phyloP scores from a whole-genome alignment of 2,329 filamentous ascomycete species.

The Exutisphaerella laricina region DNA sequence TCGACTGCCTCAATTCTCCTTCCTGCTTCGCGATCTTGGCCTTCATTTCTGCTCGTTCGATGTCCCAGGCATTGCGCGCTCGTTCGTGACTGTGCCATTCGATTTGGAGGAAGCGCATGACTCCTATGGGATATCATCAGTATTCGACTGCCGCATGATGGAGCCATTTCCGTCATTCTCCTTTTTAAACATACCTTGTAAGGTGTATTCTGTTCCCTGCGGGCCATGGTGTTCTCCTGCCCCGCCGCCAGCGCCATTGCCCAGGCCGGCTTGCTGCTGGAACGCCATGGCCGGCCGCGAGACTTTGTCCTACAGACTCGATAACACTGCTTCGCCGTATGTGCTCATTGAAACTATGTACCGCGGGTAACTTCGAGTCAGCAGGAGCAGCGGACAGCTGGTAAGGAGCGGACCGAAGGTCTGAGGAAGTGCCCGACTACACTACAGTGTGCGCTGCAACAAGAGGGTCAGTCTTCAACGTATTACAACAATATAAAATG shows the following conservation, averaged over 20 bases:
- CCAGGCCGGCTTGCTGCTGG: slow-evolving; percentile 62
- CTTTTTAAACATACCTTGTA: slow-evolving; percentile 53
- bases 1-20: slow-evolving; percentile 78
- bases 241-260: slow-evolving; percentile 49
- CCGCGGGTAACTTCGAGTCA: neutral
- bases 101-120: slow-evolving; percentile 98
- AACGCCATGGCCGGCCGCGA: slow-evolving; percentile 53
- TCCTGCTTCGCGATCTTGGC: slow-evolving; percentile 91
- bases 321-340: neutral
- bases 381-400: neutral
- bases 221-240: slow-evolving; percentile 44
- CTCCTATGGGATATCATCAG: too few species aligned
- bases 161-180: neutral
- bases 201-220: slow-evolving; percentile 64
- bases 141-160: neutral
- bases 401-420: neutral
- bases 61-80: slow-evolving; percentile 97
- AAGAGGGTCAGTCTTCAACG: neutral
- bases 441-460: too few species aligned
- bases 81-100: slow-evolving; percentile 99
- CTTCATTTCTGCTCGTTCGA: slow-evolving; percentile 98
- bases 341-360: slow-evolving; percentile 4
- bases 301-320: neutral
- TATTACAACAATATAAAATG: neutral
- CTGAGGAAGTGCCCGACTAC: neutral